Percentiles rank a stretch among this genome's conserved stretches.
phyloP scores from a whole-genome alignment of 116 monocot genomes.

The Iris pallida region DNA sequence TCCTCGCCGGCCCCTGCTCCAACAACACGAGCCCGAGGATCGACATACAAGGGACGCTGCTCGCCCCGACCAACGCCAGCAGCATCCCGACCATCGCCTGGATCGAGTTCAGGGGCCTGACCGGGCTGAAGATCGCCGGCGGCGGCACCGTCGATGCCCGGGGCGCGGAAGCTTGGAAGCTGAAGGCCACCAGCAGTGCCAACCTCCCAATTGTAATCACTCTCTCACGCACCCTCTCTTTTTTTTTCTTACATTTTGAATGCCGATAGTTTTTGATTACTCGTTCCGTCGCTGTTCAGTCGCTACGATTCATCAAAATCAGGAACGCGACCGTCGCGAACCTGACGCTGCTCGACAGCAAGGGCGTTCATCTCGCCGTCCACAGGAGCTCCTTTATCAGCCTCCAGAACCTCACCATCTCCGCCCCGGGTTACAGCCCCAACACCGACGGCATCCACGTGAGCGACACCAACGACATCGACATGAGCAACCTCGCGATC shows the following conservation, averaged over 20 bases:
- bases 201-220: not conserved
- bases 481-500: conserved; percentile 9
- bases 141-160: not conserved
- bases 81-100: not conserved
- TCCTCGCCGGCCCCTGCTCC: not conserved
- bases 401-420: conserved; percentile 11
- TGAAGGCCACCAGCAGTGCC: not conserved
- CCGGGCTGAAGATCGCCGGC: not conserved
- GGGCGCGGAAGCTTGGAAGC: not conserved
- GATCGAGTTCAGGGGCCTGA: not conserved
- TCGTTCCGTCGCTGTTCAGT: not conserved
- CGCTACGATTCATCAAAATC: not conserved
- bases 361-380: conserved; percentile 22
- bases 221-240: not conserved
- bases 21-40: not conserved
- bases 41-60: not conserved
- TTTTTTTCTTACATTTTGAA: not conserved
- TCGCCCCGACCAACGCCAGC: not conserved
- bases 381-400: conserved; percentile 10
- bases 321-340: conserved; percentile 8
- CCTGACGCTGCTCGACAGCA: conserved; percentile 13
- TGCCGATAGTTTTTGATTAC: no score
- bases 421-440: conserved; percentile 24
- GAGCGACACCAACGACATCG: conserved; percentile 9
- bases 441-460: conserved; percentile 48